Evolutionary conservation across 768 basidiomycete genomes (phyloP), one percentile per base, ranked within the genome.

Genomic region (Panaeolus cyanescens): DNA sequence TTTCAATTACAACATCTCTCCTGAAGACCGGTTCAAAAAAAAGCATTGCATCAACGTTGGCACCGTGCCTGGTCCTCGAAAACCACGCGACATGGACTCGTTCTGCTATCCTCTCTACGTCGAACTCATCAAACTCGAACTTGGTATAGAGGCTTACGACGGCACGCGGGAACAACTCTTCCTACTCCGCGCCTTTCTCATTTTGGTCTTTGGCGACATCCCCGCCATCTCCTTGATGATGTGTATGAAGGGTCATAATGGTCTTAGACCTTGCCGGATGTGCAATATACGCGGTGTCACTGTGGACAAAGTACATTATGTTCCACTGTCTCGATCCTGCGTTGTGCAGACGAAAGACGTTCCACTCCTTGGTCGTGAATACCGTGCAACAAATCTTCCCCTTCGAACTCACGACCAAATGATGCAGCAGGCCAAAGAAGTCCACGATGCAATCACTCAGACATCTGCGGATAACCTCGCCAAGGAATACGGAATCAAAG

Each of bases 11-110:
- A 73, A 73, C 31, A 63, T 71, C 28, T 59, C 61, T 3, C 70
- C 70, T 8, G 70, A 75, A 9, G 60, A 73, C 7, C 72, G 71
- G 0, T 74, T 70, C 28, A 75, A 74, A 20, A 53, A 73, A 15
- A 50, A 68, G 2, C 60, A 79, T 32, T 63, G 81, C 4, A 57
- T 83, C 5, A 72, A 68, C 32, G 50, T 79, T 10, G 75, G 78
- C 9, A 66, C 81, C 57, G 79, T 83, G 36, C 80, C 79, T 2
- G 77, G 82, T 0, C 81, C 79, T 0, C 68, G 73, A 13, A 72
- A 74, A 32, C 77, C 80, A 0, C 68, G 71, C 17, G 75, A 80
- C 56, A 19, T 74, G 0, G 74, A 73, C 36, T 82, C 82, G 0
- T 83, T 81, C 55, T 65, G 77, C 0, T 70, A 58, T 20, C 81